Base-by-base conservation (phyloP, 306 rosid species). In the Prunus kanzakura region DNA sequence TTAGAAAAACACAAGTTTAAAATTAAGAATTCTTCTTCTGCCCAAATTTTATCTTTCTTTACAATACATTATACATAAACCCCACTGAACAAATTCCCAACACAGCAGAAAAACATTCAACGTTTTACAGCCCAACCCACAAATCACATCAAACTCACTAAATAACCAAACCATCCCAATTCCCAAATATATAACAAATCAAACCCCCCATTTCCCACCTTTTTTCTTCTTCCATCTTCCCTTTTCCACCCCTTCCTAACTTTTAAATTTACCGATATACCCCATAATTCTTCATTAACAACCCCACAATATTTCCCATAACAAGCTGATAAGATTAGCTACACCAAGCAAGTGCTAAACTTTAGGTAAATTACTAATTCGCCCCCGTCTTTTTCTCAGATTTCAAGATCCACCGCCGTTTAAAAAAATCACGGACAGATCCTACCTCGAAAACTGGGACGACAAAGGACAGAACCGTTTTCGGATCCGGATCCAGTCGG, bases 351-450 rank as follows among this genome's bases (percentile, higher is more conserved):
- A 58, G 55, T 46, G 76, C 50, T 25, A 18, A 64, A 64, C 69
- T 3, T 73, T 61, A 52, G 15, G 43, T 73, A 50, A 35, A 67
- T 64, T 73, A 74, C 78, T 69, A 58, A 76, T 83, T 79, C 29
- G 64, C 82, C 89, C 89, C 52, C 45, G 60, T 46, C n/a, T 27
- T 41, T 38, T 10, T 29, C 80, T 79, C 75, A 69, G 62, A 63
- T 62, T 85, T 81, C 61, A 86, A 55, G 85, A 79, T 81, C 89
- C 1, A 35, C 83, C 93, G 74, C 94, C 93, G 89, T 88, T 93
- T 85, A 83, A 91, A 93, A 93, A 91, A 91, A 87, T 86, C 90
- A 88, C 90, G 89, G 91, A 82, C 18, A 9, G 80, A 43, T 49
- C 77, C 68, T 86, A 85, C 58, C 76, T 54, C 32, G 69, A 56